Conservation (phyloP, 176 grass and related monocot species). For the Bonia amplexicaulis region DNA sequence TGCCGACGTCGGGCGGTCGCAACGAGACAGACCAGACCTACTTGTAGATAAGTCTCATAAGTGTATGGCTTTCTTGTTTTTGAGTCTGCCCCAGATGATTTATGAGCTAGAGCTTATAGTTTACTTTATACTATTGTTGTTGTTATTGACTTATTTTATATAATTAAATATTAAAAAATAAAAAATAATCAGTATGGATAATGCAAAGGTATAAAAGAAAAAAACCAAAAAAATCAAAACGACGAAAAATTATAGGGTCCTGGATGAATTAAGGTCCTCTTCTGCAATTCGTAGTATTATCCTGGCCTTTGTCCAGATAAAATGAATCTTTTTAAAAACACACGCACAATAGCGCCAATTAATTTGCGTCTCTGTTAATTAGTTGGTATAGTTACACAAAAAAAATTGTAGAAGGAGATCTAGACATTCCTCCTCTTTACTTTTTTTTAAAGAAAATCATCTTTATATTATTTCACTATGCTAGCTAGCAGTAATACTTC, state of each 20-base stretch:
- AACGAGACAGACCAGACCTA: background rate
- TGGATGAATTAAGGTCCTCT: background rate
- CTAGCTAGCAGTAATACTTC: background rate
- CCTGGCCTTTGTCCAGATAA: background rate
- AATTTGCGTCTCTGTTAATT: background rate
- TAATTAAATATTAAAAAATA: no score
- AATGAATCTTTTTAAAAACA: background rate
- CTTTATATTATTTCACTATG: background rate
- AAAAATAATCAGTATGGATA: no score
- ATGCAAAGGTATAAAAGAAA: no score
- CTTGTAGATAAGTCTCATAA: conserved; percentile 11
- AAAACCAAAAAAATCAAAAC: no score
- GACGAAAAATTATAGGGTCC: background rate
- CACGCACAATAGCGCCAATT: background rate
- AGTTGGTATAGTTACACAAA: background rate
- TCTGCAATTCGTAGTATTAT: background rate
- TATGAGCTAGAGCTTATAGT: no score
- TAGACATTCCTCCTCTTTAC: background rate
- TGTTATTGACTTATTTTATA: no score
- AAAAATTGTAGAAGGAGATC: background rate
- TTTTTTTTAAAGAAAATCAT: no score
- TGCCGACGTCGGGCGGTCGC: conserved; percentile 33
- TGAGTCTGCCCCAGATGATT: background rate
- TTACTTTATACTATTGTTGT: no score
- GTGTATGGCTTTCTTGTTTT: background rate